phyloP scores from a whole-genome alignment of 2,329 filamentous ascomycete genomes.

The Fusarium neocosmosporiellum region DNA sequence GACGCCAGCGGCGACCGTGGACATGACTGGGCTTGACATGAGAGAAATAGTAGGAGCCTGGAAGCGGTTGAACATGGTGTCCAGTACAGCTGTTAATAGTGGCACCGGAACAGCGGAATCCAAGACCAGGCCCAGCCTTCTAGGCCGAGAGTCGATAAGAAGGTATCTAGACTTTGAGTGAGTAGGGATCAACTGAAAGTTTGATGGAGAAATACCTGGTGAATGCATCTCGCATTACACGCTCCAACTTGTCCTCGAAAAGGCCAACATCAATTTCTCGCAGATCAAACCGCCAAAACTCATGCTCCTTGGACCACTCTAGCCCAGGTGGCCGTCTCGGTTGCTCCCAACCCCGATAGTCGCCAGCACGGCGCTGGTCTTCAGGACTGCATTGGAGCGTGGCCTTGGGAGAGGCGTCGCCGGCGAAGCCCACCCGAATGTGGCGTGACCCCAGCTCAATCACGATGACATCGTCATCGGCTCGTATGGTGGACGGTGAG shows the following conservation, averaged over 20 bases:
- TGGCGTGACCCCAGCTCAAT: slow-evolving; percentile 85
- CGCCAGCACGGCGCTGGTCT: slow-evolving; percentile 80
- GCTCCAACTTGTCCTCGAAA: slow-evolving; percentile 87
- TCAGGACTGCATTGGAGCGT: slow-evolving; percentile 79
- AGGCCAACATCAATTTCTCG: slow-evolving; percentile 79
- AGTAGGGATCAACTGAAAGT: slow-evolving; percentile 7
- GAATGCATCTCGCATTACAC: slow-evolving; percentile 83
- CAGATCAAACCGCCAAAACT: slow-evolving; percentile 85
- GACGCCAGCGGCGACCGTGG: slow-evolving; percentile 81
- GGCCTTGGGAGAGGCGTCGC: slow-evolving; percentile 81
- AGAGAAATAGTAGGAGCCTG: slow-evolving; percentile 85
- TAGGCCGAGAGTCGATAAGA: slow-evolving; percentile 79
- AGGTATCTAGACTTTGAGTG: slow-evolving; percentile 60
- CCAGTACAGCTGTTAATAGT: slow-evolving; percentile 78
- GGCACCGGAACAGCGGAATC: slow-evolving; percentile 83
- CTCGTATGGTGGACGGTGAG: slow-evolving; percentile 69
- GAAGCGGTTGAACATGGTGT: slow-evolving; percentile 83
- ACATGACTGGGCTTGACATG: slow-evolving; percentile 80
- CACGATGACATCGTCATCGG: slow-evolving; percentile 87
- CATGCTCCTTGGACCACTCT: slow-evolving; percentile 71
- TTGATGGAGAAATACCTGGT: slow-evolving; percentile 68
- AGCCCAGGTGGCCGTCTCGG: slow-evolving; percentile 58
- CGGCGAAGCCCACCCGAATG: slow-evolving; percentile 86
- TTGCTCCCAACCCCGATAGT: slow-evolving; percentile 79
- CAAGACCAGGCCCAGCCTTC: slow-evolving; percentile 79